Conservation (phyloP, 495 filamentous ascomycete species). For the Penicillium nucicola region DNA sequence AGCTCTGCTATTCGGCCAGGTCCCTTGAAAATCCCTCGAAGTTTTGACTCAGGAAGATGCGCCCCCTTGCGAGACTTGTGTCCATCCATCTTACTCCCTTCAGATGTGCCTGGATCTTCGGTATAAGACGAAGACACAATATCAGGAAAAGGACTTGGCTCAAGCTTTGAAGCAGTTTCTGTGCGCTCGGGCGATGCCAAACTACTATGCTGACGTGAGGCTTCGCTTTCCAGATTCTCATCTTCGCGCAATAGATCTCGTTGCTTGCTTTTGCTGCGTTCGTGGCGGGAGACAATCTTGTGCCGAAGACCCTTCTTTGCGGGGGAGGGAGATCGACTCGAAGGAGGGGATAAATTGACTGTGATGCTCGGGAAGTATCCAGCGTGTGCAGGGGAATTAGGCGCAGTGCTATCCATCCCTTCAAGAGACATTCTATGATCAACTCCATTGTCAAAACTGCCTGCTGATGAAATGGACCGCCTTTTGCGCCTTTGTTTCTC, state of each 20-base stretch:
- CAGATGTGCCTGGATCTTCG: slow-evolving; percentile 21
- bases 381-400: slow-evolving; percentile 43
- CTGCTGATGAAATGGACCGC: slow-evolving; percentile 34
- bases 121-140: slow-evolving; percentile 24
- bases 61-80: slow-evolving; percentile 24
- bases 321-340: slow-evolving; percentile 52
- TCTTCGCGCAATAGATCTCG: slow-evolving; percentile 22
- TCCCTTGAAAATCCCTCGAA: slow-evolving; percentile 55
- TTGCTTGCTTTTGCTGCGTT: slow-evolving; percentile 43
- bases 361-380: slow-evolving; percentile 56
- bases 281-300: slow-evolving; percentile 40
- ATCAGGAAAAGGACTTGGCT: slow-evolving; percentile 34
- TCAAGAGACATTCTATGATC: slow-evolving; percentile 44
- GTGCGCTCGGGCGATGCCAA: slow-evolving; percentile 10
- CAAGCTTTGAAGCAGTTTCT: slow-evolving; percentile 17
- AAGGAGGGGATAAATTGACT: slow-evolving; percentile 51
- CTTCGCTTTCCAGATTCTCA: slow-evolving; percentile 16
- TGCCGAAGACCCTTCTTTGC: slow-evolving; percentile 43
- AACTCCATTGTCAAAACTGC: slow-evolving; percentile 34
- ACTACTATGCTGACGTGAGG: slow-evolving; percentile 16
- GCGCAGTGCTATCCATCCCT: slow-evolving; percentile 44
- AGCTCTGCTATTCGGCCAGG: slow-evolving; percentile 49
- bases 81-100: slow-evolving; percentile 14
- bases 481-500: slow-evolving; percentile 13
- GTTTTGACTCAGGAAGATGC: slow-evolving; percentile 32